Percentiles rank a stretch among this genome's conserved stretches.
phyloP scores from a whole-genome alignment of 345 rosid species.

The Salix exigua region DNA sequence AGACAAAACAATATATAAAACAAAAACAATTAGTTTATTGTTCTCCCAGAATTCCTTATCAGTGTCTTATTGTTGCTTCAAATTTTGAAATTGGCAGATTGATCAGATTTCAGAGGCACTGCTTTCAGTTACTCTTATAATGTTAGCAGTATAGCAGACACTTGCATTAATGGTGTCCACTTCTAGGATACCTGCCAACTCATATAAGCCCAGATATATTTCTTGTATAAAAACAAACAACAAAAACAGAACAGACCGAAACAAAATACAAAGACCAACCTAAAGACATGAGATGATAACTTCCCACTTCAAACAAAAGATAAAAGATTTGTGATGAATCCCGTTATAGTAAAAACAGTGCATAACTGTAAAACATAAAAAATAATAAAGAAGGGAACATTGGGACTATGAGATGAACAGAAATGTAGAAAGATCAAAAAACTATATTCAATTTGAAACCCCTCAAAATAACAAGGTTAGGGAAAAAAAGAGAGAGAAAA shows the following conservation, averaged over 20 bases:
- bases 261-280: slow-evolving; percentile 24
- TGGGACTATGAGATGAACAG: slow-evolving; percentile 14
- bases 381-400: slow-evolving; percentile 10
- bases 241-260: slow-evolving; percentile 11
- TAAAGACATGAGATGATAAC: slow-evolving; percentile 11
- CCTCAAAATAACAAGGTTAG: neutral
- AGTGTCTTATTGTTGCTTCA: slow-evolving; percentile 10
- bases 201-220: slow-evolving; percentile 38
- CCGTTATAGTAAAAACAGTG: slow-evolving; percentile 14
- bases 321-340: slow-evolving; percentile 6
- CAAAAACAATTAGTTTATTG: slow-evolving; percentile 10
- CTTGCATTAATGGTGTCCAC: slow-evolving; percentile 35
- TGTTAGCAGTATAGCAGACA: slow-evolving; percentile 23
- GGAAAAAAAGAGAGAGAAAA: neutral
- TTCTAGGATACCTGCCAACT: slow-evolving; percentile 34
- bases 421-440: slow-evolving; percentile 14
- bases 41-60: slow-evolving; percentile 2
- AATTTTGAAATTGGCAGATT: slow-evolving; percentile 23
- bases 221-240: slow-evolving; percentile 16
- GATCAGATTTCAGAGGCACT: slow-evolving; percentile 20
- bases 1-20: neutral
- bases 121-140: slow-evolving; percentile 30
- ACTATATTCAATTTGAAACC: neutral
- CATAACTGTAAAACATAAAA: slow-evolving; percentile 7
- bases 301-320: slow-evolving; percentile 24